Evolutionary conservation across 2,329 filamentous ascomycete genomes (phyloP).

Genomic region (Erysiphe pulchra): DNA sequence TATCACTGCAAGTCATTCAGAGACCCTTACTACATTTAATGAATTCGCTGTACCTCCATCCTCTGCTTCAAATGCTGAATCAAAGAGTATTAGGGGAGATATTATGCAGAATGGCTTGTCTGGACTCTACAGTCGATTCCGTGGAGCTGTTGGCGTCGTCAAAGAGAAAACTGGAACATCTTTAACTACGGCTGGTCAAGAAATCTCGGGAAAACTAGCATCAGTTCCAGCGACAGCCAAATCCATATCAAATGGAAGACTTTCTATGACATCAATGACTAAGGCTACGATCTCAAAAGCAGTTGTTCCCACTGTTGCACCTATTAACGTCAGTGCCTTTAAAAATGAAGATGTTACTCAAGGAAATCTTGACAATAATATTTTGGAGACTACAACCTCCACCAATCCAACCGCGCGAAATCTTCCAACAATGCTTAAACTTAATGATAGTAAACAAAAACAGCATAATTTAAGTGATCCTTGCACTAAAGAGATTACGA

Average conservation of each 20-base stretch:
- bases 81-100: constrained; percentile 44
- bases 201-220: constrained; percentile 17
- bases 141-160: constrained; percentile 51
- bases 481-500: constrained; percentile 7
- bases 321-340: constrained; percentile 23
- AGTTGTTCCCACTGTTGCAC: constrained; percentile 19
- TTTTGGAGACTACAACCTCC: neutral
- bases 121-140: constrained; percentile 66
- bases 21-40: constrained; percentile 75
- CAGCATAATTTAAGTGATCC: constrained; percentile 2
- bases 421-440: constrained; percentile 3
- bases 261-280: constrained; percentile 10
- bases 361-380: constrained; percentile 3
- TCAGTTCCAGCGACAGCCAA: constrained; percentile 9
- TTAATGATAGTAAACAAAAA: constrained; percentile 4
- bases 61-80: constrained; percentile 31
- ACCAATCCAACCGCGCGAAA: constrained; percentile 1
- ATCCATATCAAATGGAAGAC: constrained; percentile 7
- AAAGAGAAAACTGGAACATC: constrained; percentile 22
- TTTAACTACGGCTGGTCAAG: constrained; percentile 16
- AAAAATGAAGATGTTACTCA: constrained; percentile 22
- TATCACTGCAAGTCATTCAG: constrained; percentile 61
- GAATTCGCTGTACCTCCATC: constrained; percentile 55
- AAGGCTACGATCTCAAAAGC: constrained; percentile 12
- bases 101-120: constrained; percentile 65